Conservation (phyloP, 1,139 yeast genomes). For the Magnusiomyces fungicola region DNA sequence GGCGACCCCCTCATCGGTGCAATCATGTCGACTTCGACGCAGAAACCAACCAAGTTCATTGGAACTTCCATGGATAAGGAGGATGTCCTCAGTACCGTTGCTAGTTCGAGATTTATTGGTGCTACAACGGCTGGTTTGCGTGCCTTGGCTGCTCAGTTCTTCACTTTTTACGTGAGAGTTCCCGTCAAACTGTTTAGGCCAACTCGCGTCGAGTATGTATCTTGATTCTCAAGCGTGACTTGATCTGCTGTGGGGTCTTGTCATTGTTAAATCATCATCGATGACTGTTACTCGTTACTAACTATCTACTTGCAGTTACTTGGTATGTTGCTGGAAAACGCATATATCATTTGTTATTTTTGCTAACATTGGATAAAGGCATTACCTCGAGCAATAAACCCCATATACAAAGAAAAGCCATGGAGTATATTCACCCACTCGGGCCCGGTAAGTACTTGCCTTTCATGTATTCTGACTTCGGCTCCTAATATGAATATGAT, state of each 20-base stretch:
- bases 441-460: conserved; percentile 31
- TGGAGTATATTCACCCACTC: conserved; percentile 70
- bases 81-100: not conserved
- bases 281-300: too few relatives aligned
- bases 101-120: conserved; percentile 36
- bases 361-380: conserved; percentile 18
- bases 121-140: conserved; percentile 77
- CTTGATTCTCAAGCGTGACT: too few relatives aligned
- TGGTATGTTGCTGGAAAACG: conserved; percentile 9
- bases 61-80: conserved; percentile 6
- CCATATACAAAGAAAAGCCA: conserved; percentile 40
- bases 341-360: too few relatives aligned
- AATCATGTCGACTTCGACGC: too few relatives aligned
- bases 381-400: conserved; percentile 33
- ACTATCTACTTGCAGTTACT: conserved; percentile 11
- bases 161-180: conserved; percentile 70
- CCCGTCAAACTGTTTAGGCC: conserved; percentile 82
- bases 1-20: too few relatives aligned
- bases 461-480: not conserved
- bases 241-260: too few relatives aligned
- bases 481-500: not conserved
- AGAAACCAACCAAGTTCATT: too few relatives aligned
- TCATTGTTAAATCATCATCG: too few relatives aligned
- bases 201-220: conserved; percentile 79
- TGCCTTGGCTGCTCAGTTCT: conserved; percentile 72